Conservation (phyloP, 371 early-diverging fungal species). For the Massospora cicadina region DNA sequence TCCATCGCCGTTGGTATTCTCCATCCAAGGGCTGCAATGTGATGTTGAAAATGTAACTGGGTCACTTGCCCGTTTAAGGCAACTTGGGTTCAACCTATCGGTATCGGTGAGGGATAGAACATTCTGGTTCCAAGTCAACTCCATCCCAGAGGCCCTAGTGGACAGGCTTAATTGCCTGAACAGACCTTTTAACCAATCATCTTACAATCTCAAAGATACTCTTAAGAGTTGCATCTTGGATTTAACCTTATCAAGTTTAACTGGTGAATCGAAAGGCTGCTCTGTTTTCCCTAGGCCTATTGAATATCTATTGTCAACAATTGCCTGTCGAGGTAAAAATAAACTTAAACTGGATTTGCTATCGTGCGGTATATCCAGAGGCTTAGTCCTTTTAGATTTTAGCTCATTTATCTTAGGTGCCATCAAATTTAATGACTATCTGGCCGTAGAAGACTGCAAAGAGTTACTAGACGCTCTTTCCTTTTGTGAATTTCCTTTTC, state of each 20-base stretch:
- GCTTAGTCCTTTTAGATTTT: no score
- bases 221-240: constrained; percentile 4
- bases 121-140: neutral
- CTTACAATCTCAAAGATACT: neutral
- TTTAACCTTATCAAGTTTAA: no score
- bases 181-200: no score
- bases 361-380: no score
- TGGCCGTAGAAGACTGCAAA: constrained; percentile 28
- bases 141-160: neutral
- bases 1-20: neutral
- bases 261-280: no score
- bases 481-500: constrained; percentile 38
- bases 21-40: neutral
- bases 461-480: constrained; percentile 29
- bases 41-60: neutral
- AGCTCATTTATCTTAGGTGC: no score
- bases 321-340: constrained; percentile 13
- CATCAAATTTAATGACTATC: constrained; percentile 54
- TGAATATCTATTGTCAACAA: constrained; percentile 1
- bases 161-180: no score
- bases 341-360: no score
- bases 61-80: neutral
- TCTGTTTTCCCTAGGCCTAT: neutral
- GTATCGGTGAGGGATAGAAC: neutral
- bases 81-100: neutral